phyloP scores from a whole-genome alignment of 2,329 filamentous ascomycete genomes.

The Geosmithia morbida region DNA sequence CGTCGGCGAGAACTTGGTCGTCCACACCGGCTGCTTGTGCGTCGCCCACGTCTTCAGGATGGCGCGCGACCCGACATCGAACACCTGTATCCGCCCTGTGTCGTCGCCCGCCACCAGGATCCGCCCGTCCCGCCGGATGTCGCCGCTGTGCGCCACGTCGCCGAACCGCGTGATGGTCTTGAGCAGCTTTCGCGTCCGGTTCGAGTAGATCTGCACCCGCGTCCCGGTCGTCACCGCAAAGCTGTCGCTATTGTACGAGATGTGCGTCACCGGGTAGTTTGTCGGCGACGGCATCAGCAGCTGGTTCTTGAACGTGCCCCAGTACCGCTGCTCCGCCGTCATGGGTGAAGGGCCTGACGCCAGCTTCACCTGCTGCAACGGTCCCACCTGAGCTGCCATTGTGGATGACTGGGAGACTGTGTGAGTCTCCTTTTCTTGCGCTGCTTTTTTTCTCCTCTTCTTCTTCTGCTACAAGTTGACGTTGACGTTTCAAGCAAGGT shows the following conservation, averaged over 20 bases:
- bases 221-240: slow-evolving; percentile 94
- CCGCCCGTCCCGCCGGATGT: slow-evolving; percentile 76
- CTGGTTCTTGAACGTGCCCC: slow-evolving; percentile 88
- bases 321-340: slow-evolving; percentile 90
- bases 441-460: too few species aligned
- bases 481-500: too few species aligned
- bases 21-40: slow-evolving; percentile 90
- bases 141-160: slow-evolving; percentile 78
- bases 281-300: slow-evolving; percentile 83
- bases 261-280: slow-evolving; percentile 79
- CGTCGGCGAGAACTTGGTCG: slow-evolving; percentile 80
- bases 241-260: slow-evolving; percentile 60
- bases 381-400: slow-evolving; percentile 81
- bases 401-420: background rate
- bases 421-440: too few species aligned
- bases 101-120: slow-evolving; percentile 88
- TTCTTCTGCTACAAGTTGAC: too few species aligned
- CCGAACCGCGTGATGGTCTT: slow-evolving; percentile 93
- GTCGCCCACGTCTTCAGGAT: slow-evolving; percentile 92
- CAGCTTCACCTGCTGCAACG: slow-evolving; percentile 68
- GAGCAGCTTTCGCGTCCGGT: slow-evolving; percentile 76
- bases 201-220: slow-evolving; percentile 85
- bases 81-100: slow-evolving; percentile 84
- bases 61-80: slow-evolving; percentile 75
- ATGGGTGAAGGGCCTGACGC: slow-evolving; percentile 68